Evolutionary conservation across 495 filamentous ascomycete genomes (phyloP).

Genomic region (Corynascus novoguineensis): DNA sequence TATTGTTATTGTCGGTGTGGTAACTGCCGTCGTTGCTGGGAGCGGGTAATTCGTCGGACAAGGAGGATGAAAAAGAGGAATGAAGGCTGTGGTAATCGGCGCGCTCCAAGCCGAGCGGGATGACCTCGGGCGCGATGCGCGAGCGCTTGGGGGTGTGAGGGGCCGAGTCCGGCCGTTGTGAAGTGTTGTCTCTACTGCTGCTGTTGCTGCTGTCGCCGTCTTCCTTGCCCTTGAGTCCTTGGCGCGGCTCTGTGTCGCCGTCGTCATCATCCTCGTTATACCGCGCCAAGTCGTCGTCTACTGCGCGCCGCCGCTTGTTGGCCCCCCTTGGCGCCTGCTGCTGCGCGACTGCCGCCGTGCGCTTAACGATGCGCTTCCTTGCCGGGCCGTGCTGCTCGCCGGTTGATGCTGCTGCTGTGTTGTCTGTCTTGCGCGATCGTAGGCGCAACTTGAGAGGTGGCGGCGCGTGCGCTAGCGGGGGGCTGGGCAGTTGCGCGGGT

Average conservation of each 20-base stretch:
- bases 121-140: constrained; percentile 57
- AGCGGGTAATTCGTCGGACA: constrained; percentile 4
- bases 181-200: constrained; percentile 5
- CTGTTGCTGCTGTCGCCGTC: constrained; percentile 8
- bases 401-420: constrained; percentile 6
- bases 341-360: constrained; percentile 32
- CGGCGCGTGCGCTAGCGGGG: constrained; percentile 47
- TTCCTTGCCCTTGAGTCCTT: constrained; percentile 40
- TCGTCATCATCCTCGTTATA: constrained; percentile 42
- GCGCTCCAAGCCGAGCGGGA: constrained; percentile 62
- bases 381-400: constrained; percentile 21
- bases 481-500: constrained; percentile 48
- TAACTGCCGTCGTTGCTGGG: neutral
- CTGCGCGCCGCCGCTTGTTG: constrained; percentile 58
- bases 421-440: constrained; percentile 38
- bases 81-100: constrained; percentile 60
- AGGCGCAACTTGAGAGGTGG: constrained; percentile 45
- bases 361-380: constrained; percentile 49
- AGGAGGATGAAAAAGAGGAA: neutral
- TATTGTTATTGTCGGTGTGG: constrained; percentile 27
- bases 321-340: constrained; percentile 37
- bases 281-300: constrained; percentile 48
- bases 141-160: constrained; percentile 65
- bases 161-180: constrained; percentile 19
- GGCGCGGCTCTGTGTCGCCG: constrained; percentile 28